Evolutionary conservation across 345 rosid species (phyloP), one percentile per base, ranked within the genome.

Genomic region (Populus ilicifolia): DNA sequence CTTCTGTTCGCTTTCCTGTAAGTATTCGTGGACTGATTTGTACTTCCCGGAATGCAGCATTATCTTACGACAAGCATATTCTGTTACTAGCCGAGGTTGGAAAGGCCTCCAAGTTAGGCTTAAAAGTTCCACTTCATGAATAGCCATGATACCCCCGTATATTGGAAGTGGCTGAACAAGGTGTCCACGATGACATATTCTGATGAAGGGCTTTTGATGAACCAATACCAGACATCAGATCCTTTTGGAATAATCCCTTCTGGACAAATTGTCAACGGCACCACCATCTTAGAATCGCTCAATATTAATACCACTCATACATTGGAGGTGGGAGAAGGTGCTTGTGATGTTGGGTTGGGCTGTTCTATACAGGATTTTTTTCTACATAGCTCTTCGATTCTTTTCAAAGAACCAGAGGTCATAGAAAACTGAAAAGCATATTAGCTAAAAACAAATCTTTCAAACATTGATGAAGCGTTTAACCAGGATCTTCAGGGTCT

Each of bases 1-100:
- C 91, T 88, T 82, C 79, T 85, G 83, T 87, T 90, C 98, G 93
- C 90, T 82, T 89, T 95, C 82, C 72, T 71, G 70, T 33, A 90
- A 91, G 78, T 84, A 88, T 62, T 87, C 86, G 35, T 95, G 84
- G 69, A 95, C 99, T 76, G 87, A 83, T 73, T 89, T 92, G 70
- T 91, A 90, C 88, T 91, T 91, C n/a, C 97, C 96, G 79, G 94
- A 91, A 82, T 87, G 86, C 81, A 93, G 85, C 99, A 91, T 91
- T 76, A 93, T 97, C 99, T 93, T 88, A 84, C 75, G 89, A 85
- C 82, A 88, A 88, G 81, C 72, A 91, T 59, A 72, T 74, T 83
- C 84, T 79, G 88, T 33, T 4, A 33, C 36, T 33, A 33, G 5
- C 36, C 5, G 36, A 33, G 36, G 36, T 4, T 33, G 36, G 36